These are phyloP conservation scores for Straminergon stramineum DNA, from an alignment of 225 moss, liverwort and hornwort genomes.

Conservation along the genomic window DNA sequence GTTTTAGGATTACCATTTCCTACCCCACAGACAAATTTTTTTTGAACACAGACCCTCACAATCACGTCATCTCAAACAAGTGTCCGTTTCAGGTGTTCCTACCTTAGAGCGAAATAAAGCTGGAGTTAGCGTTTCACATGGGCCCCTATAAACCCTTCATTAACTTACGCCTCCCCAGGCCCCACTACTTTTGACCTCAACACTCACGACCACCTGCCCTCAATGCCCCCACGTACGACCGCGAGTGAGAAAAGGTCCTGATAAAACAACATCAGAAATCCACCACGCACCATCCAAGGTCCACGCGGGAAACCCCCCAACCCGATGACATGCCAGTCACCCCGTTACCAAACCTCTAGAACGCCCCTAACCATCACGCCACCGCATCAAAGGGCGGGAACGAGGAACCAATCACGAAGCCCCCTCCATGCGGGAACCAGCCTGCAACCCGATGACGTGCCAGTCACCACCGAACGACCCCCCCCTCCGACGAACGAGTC, in stretches of 20 bases:
- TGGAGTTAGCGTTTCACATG: background rate
- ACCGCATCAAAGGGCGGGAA: background rate
- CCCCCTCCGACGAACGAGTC: too few relatives aligned
- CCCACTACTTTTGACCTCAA: background rate
- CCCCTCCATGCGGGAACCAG: background rate
- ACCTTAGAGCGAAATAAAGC: background rate
- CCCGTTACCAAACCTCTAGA: background rate
- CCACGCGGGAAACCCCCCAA: background rate
- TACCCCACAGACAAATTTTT: too few relatives aligned
- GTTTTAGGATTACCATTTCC: too few relatives aligned
- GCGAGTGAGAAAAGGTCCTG: background rate
- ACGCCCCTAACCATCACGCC: background rate
- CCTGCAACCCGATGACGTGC: background rate
- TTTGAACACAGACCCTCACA: too few relatives aligned
- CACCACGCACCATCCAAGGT: background rate
- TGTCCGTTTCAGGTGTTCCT: too few relatives aligned
- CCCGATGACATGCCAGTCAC: background rate
- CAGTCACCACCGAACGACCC: background rate
- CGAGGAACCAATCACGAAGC: background rate
- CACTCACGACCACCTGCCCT: background rate
- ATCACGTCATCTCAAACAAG: too few relatives aligned
- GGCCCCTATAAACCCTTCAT: background rate
- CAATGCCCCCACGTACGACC: background rate
- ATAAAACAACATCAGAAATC: background rate
- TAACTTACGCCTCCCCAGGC: background rate